Conservation (phyloP, 345 rosid genomes). For the Cardamine chenopodiifolia region DNA sequence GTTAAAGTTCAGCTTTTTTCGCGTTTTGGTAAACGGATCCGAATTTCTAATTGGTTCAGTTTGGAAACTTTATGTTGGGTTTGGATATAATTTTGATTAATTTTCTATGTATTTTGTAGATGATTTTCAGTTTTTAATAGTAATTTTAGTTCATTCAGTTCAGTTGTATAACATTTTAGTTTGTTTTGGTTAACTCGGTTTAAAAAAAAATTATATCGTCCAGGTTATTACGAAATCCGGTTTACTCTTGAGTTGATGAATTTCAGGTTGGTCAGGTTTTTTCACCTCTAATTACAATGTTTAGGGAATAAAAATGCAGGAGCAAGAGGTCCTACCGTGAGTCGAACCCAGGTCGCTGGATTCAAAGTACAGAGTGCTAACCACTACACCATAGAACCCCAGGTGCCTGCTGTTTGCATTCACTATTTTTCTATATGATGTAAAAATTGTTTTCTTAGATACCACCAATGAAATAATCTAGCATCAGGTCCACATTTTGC, state of each 20-base stretch:
- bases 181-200: not conserved
- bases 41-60: too few species aligned
- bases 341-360: slow-evolving; percentile 99
- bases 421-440: not conserved
- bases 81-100: not conserved
- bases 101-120: not conserved
- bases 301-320: too few species aligned
- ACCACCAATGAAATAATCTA: slow-evolving; percentile 8
- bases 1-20: not conserved
- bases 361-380: slow-evolving; percentile 99
- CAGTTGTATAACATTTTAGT: not conserved
- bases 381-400: slow-evolving; percentile 84
- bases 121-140: too few species aligned
- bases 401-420: not conserved
- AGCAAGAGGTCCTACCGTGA: slow-evolving; percentile 78
- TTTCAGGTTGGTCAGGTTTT: too few species aligned
- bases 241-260: too few species aligned
- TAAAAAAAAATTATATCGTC: too few species aligned
- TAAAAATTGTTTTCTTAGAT: not conserved
- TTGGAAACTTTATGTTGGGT: too few species aligned
- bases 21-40: too few species aligned
- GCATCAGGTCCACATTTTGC: not conserved
- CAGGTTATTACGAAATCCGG: too few species aligned
- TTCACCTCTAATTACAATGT: not conserved
- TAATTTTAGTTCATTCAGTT: not conserved